These are phyloP conservation scores for Dittrichia graveolens DNA, from an alignment of 129 eudicot species.

Conservation along the genomic window DNA sequence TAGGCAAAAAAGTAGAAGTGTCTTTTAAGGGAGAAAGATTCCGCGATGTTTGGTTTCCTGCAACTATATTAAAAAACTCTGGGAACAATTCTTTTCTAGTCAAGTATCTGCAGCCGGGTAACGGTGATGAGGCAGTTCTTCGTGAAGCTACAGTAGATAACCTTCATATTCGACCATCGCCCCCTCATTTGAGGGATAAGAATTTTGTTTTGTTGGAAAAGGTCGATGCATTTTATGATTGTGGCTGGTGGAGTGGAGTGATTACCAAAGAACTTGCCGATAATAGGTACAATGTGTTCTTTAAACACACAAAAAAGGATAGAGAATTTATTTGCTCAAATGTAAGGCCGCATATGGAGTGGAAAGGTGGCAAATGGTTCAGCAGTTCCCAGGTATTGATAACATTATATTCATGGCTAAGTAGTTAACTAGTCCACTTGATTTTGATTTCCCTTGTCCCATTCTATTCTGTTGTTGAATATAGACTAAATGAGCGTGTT, in stretches of 20 bases:
- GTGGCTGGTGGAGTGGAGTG: conserved; percentile 85
- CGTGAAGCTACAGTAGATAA: conserved; percentile 48
- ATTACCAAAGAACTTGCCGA: conserved; percentile 70
- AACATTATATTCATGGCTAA: neutral
- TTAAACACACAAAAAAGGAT: conserved; percentile 53
- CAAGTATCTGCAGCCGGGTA: conserved; percentile 45
- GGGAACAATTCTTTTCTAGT: conserved; percentile 51
- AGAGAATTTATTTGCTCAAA: conserved; percentile 48
- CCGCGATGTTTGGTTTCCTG: conserved; percentile 78
- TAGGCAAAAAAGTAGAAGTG: conserved; percentile 76
- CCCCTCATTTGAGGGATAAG: conserved; percentile 63
- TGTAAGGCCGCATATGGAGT: conserved; percentile 76
- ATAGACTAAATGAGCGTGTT: neutral
- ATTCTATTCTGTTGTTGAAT: conserved; percentile 4
- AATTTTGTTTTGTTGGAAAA: conserved; percentile 67
- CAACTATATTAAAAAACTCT: conserved; percentile 45
- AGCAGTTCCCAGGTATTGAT: conserved; percentile 68
- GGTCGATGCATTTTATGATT: conserved; percentile 73
- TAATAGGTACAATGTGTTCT: conserved; percentile 67
- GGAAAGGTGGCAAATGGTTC: conserved; percentile 92
- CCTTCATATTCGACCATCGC: conserved; percentile 69
- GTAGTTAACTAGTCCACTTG: neutral
- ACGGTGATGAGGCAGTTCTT: conserved; percentile 34
- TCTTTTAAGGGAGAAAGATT: conserved; percentile 48
- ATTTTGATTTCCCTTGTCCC: neutral